Base-by-base conservation (phyloP, 2,329 filamentous ascomycete species). In the Colletotrichum tofieldiae region DNA sequence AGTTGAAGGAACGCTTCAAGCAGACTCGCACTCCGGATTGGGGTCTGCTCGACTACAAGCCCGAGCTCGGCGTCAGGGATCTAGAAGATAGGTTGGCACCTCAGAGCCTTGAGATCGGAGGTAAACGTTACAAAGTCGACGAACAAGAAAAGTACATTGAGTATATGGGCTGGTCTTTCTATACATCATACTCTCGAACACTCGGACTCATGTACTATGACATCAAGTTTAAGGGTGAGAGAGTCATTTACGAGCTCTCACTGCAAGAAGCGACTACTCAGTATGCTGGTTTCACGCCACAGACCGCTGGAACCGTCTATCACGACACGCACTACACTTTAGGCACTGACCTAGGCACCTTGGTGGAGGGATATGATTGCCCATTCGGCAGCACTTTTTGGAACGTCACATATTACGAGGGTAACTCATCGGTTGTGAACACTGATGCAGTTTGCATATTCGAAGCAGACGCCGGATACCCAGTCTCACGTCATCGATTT, bases 101-200 rank as follows among this genome's bases (percentile, higher is more conserved):
- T 2, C 79, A 82, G 63, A 81, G 75, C 41, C 75, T 82, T 18
- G 81, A 83, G 74, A 72, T 83, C 2, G 81, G 81, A 3, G 83
- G 83, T 41, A 83, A 82, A 73, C 79, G 83, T 2, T 84, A 84
- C 77, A 79, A 78, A 61, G 63, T 89, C 18, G 87, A 89, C 73
- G 67, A 74, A 37, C 77, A 84, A 45, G 77, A 86, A 69, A 81
- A 83, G 61, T 89, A 85, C 73, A 81, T 89, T 45, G 84, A 85
- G 70, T 89, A 85, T 82, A 84, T 89, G 79, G 86, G 85, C 23
- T 89, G 86, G 79, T 81, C 82, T 4, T 88, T 89, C 77, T 89
- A 87, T 77, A 79, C 88, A 29, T 78, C 83, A 14, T 84, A 83
- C 73, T 81, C 81, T 7, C 82, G 83, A 51, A 80, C 83, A 3